These are phyloP conservation scores for Solanum lignicaule DNA, from an alignment of 257 asterid species.

Conservation along the genomic window DNA sequence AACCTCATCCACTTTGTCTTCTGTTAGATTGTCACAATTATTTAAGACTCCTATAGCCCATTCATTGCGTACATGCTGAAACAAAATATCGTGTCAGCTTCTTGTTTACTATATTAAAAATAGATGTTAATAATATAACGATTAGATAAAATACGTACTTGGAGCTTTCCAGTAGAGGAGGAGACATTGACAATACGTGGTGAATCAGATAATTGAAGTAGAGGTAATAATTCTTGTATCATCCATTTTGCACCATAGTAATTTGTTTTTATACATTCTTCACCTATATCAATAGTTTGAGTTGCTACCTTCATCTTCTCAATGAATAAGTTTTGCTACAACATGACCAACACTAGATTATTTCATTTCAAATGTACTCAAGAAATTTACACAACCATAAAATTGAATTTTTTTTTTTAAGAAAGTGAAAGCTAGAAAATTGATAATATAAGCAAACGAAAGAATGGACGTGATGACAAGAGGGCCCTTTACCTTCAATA, in stretches of 20 bases:
- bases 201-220: slow-evolving; percentile 47
- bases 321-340: not conserved
- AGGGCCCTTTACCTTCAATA: not conserved
- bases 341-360: not conserved
- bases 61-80: slow-evolving; percentile 31
- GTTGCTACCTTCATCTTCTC: slow-evolving; percentile 5
- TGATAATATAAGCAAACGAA: not conserved
- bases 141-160: slow-evolving; percentile 5
- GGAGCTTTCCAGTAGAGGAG: slow-evolving; percentile 30
- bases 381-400: not conserved
- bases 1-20: slow-evolving; percentile 39
- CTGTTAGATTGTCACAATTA: slow-evolving; percentile 31
- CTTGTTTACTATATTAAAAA: not conserved
- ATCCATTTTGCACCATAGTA: slow-evolving; percentile 40
- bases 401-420: not conserved
- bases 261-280: slow-evolving; percentile 35
- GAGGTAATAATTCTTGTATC: slow-evolving; percentile 30
- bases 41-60: slow-evolving; percentile 26
- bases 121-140: not conserved
- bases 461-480: not conserved
- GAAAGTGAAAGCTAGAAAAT: not conserved
- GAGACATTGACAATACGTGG: slow-evolving; percentile 60
- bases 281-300: slow-evolving; percentile 31
- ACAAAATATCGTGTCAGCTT: not conserved
- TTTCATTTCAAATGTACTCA: not conserved